Evolutionary conservation across 495 filamentous ascomycete species (phyloP).

Genomic region (Podospora sp.): DNA sequence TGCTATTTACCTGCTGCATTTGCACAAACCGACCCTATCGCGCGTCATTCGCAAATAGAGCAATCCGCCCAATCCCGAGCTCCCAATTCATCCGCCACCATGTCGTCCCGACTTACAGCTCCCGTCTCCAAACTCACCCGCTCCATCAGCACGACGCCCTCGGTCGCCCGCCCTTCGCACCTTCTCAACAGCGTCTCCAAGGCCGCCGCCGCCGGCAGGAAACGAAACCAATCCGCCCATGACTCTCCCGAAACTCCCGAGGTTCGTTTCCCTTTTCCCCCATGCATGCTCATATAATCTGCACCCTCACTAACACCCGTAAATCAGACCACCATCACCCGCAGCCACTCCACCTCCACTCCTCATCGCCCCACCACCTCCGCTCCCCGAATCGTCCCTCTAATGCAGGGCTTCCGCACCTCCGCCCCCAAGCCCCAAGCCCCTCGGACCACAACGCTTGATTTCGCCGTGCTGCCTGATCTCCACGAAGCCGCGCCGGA

Average conservation of each 20-base stretch:
- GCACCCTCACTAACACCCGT: background rate
- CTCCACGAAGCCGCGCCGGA: conserved; percentile 37
- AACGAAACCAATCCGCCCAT: conserved; percentile 18
- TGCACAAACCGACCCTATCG: background rate
- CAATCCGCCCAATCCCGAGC: conserved; percentile 3
- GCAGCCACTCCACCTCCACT: conserved; percentile 32
- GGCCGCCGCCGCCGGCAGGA: conserved; percentile 31
- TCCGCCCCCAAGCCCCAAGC: conserved; percentile 37
- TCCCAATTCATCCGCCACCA: conserved; percentile 18
- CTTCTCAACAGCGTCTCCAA: conserved; percentile 41
- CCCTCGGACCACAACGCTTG: conserved; percentile 36
- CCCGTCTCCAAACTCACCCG: conserved; percentile 50
- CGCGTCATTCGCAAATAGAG: background rate
- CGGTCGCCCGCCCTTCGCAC: conserved; percentile 37
- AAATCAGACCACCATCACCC: conserved; percentile 17
- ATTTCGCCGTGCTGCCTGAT: conserved; percentile 46
- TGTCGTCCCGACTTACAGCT: conserved; percentile 45
- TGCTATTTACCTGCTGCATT: background rate
- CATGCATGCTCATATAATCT: background rate
- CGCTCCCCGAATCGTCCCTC: conserved; percentile 37
- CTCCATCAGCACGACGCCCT: conserved; percentile 45
- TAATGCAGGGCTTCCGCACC: conserved; percentile 55
- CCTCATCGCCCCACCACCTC: conserved; percentile 32
- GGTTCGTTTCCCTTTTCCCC: conserved; percentile 23
- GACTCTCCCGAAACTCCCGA: conserved; percentile 22